phyloP scores from a whole-genome alignment of 805 yeast species.

The Wickerhamiella vanderwaltii region DNA sequence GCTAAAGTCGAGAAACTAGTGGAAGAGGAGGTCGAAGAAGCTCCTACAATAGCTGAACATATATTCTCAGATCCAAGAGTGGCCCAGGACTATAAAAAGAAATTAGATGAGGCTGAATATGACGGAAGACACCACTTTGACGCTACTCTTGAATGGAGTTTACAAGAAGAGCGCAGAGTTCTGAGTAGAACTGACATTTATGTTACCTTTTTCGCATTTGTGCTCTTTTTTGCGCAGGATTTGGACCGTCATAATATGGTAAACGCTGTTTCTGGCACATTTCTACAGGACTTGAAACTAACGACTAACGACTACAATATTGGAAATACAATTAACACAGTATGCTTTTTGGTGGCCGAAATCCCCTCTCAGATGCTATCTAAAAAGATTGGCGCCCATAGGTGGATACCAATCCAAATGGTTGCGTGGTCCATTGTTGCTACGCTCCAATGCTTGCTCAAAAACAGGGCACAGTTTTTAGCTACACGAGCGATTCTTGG shows the following conservation, averaged over 20 bases:
- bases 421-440: constrained; percentile 46
- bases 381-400: constrained; percentile 48
- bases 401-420: constrained; percentile 51
- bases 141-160: constrained; percentile 17
- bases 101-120: constrained; percentile 25
- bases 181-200: constrained; percentile 40
- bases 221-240: constrained; percentile 45
- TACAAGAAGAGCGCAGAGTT: constrained; percentile 26
- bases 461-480: constrained; percentile 32
- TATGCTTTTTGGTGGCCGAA: constrained; percentile 45
- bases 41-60: constrained; percentile 17
- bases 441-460: constrained; percentile 37
- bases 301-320: constrained; percentile 33
- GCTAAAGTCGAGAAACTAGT: too few relatives aligned
- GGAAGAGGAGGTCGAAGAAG: background rate
- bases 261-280: constrained; percentile 31
- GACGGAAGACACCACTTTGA: constrained; percentile 40
- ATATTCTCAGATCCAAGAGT: constrained; percentile 37
- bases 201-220: constrained; percentile 42
- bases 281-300: constrained; percentile 13
- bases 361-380: constrained; percentile 55
- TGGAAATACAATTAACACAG: constrained; percentile 39
- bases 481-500: constrained; percentile 42
- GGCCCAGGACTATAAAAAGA: constrained; percentile 34
- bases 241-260: constrained; percentile 43